Evolutionary conservation across 169 alveolate genomes (phyloP), one percentile per base, ranked within the genome.

Genomic region (Condylostoma magnum): DNA sequence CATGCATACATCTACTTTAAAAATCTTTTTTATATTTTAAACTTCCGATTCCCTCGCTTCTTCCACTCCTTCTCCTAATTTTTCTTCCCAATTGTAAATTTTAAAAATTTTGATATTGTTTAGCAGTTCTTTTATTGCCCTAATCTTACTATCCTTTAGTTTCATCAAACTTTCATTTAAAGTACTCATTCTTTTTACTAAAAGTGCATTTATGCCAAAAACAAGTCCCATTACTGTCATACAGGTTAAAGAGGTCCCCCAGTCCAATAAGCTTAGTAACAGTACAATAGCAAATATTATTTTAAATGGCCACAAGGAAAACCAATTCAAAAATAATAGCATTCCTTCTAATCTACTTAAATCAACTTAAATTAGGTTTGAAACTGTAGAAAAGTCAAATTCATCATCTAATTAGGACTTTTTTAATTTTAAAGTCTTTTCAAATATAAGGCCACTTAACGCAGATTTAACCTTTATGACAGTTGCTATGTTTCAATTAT

Each of bases 281-380:
- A 63, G 22, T n/a, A 27, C 38, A 25, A 38, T 22, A 10, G 58
- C 73, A 18, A 43, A 28, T 8, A 10, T 20, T 5, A 20, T 43
- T 43, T 63, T 54, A 12, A 63, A 20, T 8, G 73, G 73, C 60
- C 73, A 63, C 15, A 34, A n/a, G 5, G 46, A 4, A 43, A 43
- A 36, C 10, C 73, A 22, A 18, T 43, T 5, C 4, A 57, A 41
- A 20, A 43, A 63, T 43, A 57, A 57, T 22, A 44, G 25, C 0
- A 33, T 20, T 6, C 4, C 27, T 6, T 41, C 6, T 6, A 63
- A 43, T 44, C 57, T 63, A 12, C 12, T 33, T 22, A 63, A 43
- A 33, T 63, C 73, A 18, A 63, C 73, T 44, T 63, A 57, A 36
- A 63, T 63, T 28, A 63, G 20, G 41, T 63, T 63, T 15, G 46